Evolutionary conservation across 495 filamentous ascomycete genomes (phyloP).

Genomic region (Tuber indicum): DNA sequence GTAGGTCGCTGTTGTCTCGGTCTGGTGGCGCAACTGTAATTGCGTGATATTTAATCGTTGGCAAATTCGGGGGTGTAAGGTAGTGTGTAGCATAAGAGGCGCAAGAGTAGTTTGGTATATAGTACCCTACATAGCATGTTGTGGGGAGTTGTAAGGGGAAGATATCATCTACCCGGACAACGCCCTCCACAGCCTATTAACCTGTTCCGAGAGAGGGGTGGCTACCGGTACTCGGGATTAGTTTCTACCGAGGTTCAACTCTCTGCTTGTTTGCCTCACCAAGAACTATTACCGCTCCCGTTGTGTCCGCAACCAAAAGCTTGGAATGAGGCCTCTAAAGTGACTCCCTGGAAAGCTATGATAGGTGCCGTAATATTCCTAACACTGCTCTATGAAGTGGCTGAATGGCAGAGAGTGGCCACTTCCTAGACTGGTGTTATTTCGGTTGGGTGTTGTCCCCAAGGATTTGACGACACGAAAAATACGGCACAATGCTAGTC

Average conservation of each 20-base stretch:
- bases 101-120: neutral
- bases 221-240: neutral
- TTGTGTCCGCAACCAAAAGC: neutral
- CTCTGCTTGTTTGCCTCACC: neutral
- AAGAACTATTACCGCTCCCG: neutral
- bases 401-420: neutral
- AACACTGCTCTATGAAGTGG: neutral
- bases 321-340: neutral
- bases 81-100: neutral
- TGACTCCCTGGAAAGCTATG: neutral
- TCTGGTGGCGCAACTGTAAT: neutral
- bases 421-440: neutral
- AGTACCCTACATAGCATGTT: neutral
- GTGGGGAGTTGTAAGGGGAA: neutral
- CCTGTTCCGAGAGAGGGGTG: neutral
- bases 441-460: neutral
- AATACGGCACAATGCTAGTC: neutral
- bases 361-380: neutral
- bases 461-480: neutral
- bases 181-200: neutral
- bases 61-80: neutral
- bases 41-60: neutral
- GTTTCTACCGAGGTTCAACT: neutral
- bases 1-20: neutral
- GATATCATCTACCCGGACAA: neutral